These are phyloP conservation scores for Exserohilum turcica DNA, from an alignment of 2,329 filamentous ascomycete species.

Conservation along the genomic window DNA sequence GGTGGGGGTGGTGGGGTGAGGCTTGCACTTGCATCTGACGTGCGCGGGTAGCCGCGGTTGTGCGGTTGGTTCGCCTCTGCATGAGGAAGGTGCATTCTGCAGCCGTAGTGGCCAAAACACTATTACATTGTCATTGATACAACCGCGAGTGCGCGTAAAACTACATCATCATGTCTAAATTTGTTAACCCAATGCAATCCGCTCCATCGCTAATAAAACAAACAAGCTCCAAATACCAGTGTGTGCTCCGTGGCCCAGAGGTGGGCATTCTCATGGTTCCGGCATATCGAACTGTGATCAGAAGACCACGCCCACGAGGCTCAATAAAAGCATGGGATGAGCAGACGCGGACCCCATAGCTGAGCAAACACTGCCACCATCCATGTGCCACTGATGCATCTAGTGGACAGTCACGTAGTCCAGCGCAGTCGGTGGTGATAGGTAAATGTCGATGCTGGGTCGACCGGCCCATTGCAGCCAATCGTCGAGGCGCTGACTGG, in stretches of 20 bases:
- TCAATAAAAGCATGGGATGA: background rate
- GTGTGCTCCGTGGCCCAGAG: background rate
- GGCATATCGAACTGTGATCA: background rate
- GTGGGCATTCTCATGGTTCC: background rate
- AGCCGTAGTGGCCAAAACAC: background rate
- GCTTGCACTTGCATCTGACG: constrained; percentile 17
- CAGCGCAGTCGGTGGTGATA: background rate
- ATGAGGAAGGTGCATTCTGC: constrained; percentile 26
- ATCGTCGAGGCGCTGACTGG: background rate
- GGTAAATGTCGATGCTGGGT: background rate
- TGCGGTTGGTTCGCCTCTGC: constrained; percentile 8
- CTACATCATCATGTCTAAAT: constrained; percentile 15
- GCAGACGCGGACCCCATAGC: background rate
- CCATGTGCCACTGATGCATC: background rate
- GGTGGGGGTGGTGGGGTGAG: constrained; percentile 35
- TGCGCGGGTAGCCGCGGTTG: constrained; percentile 32
- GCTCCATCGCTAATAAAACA: constrained; percentile 1
- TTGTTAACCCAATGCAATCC: background rate
- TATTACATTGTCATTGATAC: constrained; percentile 1
- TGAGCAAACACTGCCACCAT: background rate
- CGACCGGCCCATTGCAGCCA: background rate
- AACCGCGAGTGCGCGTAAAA: constrained; percentile 4
- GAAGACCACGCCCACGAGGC: background rate
- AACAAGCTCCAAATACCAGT: constrained; percentile 16
- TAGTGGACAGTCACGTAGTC: background rate